Base-by-base conservation (phyloP, 1,284 basidiomycete species). In the Ceratobasidium sp. region DNA sequence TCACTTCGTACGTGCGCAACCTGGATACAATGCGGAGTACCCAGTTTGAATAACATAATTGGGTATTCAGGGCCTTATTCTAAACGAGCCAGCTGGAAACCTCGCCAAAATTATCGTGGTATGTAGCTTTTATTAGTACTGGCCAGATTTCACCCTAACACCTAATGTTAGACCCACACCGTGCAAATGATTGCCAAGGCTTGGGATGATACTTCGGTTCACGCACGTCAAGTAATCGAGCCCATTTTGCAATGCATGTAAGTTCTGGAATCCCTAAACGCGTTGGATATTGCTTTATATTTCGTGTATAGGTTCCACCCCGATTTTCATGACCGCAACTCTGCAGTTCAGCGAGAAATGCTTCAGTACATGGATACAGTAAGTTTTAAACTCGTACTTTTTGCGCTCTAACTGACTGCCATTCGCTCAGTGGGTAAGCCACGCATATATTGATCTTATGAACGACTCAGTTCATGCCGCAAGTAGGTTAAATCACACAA, bases 321-420 rank as follows among this genome's bases (percentile, higher is more conserved):
- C 8, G 92, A 94, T 81, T 97, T 94, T 86, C 89, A 91, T 82
- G 87, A 92, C 82, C 83, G 84, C 15, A 84, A 86, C 80, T 92
- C 92, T 0, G 86, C 89, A 78, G 88, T 97, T 37, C 95, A 97
- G 83, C 86, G 88, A 49, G 89, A 93, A 81, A 96, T 97, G 94
- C 80, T 86, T 47, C 84, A 85, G 33, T 84, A 83, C 78, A 83
- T 88, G 82, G 33, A 53, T 23, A 74, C 45, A 23, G 69, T 74
- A 45, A 61, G 77, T 67, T 35, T 42, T 42, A 23, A 20, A 31
- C 23, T 37, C 2, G 31, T 20, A 51, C 6, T 11, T 49, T 51
- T 7, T 20, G 64, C 11, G 45, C 20, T 54, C 20, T 37, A 53
- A 53, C 35, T 69, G 42, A 37, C 56, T 47, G 39, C 3, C 1